phyloP scores from a whole-genome alignment of 768 basidiomycete genomes.

The Porpolomopsis calyptriformis region DNA sequence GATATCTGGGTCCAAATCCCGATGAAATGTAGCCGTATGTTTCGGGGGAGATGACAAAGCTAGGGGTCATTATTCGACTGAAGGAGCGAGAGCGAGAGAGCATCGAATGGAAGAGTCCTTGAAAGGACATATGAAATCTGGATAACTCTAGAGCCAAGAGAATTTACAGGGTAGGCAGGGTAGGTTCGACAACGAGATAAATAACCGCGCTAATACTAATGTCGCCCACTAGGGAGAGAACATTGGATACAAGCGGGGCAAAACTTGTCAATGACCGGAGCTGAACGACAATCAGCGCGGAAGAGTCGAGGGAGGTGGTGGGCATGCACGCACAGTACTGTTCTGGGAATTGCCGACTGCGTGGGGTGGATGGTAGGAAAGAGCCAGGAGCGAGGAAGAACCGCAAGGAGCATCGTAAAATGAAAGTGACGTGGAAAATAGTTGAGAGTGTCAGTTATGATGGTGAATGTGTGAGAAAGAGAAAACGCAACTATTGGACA shows the following conservation, averaged over 20 bases:
- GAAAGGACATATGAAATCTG: too few relatives aligned
- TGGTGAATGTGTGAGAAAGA: conserved; percentile 1
- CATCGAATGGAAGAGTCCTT: too few relatives aligned
- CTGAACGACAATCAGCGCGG: conserved; percentile 15
- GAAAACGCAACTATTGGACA: conserved; percentile 36
- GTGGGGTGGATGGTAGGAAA: not conserved
- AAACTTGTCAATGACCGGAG: conserved; percentile 30
- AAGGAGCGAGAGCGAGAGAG: too few relatives aligned
- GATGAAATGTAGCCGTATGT: too few relatives aligned
- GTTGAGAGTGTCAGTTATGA: not conserved
- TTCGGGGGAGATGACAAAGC: too few relatives aligned
- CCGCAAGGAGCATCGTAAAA: not conserved
- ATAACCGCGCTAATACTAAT: not conserved
- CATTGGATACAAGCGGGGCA: conserved; percentile 32
- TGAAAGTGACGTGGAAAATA: conserved; percentile 1
- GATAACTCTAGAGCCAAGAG: too few relatives aligned
- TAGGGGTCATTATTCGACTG: too few relatives aligned
- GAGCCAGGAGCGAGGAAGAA: not conserved
- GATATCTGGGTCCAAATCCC: too few relatives aligned
- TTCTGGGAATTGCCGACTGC: conserved; percentile 34
- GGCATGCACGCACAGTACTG: conserved; percentile 30
- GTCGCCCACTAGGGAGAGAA: conserved; percentile 1
- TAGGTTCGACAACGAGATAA: not conserved
- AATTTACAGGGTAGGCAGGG: not conserved
- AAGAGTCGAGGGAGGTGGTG: not conserved